phyloP scores from a whole-genome alignment of 352 stramenopile genomes.

The Pythium folliculosum region DNA sequence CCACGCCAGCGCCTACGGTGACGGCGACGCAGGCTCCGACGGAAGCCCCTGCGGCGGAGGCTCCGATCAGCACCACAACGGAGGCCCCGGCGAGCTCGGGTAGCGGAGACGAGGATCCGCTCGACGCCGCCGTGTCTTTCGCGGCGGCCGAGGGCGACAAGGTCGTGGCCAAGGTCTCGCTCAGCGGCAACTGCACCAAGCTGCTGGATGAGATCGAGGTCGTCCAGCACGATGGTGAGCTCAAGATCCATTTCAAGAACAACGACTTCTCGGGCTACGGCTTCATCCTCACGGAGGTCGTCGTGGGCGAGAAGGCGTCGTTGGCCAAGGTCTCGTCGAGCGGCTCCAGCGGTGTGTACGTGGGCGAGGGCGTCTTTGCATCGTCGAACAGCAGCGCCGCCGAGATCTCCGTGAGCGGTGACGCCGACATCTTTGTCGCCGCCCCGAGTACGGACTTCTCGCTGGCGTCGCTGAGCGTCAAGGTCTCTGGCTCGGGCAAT shows the following conservation, averaged over 20 bases:
- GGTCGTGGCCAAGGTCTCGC: constrained; percentile 48
- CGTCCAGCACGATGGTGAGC: constrained; percentile 35
- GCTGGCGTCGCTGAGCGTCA: constrained; percentile 38
- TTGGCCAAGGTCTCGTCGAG: constrained; percentile 40
- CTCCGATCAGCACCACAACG: constrained; percentile 5
- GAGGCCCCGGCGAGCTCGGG: constrained; percentile 13
- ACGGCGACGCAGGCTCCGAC: constrained; percentile 17
- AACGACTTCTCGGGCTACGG: constrained; percentile 43
- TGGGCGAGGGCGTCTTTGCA: constrained; percentile 31
- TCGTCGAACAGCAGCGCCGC: background rate
- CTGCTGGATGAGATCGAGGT: constrained; percentile 52
- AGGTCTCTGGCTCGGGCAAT: constrained; percentile 27
- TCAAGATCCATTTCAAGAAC: constrained; percentile 60
- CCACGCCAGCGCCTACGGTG: background rate
- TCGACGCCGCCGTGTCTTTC: constrained; percentile 31
- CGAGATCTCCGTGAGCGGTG: constrained; percentile 8
- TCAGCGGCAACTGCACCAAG: constrained; percentile 59
- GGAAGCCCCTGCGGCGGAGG: background rate
- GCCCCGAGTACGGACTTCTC: constrained; percentile 34
- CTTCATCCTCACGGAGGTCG: constrained; percentile 57
- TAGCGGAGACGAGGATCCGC: background rate
- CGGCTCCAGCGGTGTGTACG: constrained; percentile 41
- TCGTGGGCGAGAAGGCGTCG: constrained; percentile 38
- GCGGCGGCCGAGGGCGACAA: background rate
- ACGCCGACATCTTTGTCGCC: constrained; percentile 17